Conservation (phyloP, 257 asterid genomes). For the Gardenia jasminoides region DNA sequence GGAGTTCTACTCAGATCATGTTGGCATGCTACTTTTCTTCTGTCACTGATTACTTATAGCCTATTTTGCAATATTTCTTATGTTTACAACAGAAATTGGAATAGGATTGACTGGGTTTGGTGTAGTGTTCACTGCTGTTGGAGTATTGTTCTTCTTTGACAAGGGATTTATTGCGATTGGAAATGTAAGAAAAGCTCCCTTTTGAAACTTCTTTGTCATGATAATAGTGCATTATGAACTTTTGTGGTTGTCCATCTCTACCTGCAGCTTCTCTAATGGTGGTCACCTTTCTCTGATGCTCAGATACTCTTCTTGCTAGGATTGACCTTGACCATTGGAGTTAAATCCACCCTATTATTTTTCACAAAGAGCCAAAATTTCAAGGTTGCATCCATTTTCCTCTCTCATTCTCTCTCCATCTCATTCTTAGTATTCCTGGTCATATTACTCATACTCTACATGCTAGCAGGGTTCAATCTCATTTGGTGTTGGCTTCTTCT, state of each 20-base stretch:
- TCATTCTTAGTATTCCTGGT: constrained; percentile 2
- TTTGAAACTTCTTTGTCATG: background rate
- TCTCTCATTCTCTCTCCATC: background rate
- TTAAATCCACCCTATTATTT: constrained; percentile 28
- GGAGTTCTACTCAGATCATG: background rate
- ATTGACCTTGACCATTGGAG: constrained; percentile 34
- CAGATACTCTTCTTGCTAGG: constrained; percentile 48
- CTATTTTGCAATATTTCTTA: background rate
- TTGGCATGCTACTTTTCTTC: background rate
- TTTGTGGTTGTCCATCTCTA: background rate
- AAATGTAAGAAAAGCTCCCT: constrained; percentile 31
- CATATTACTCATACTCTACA: background rate
- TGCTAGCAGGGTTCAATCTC: constrained; percentile 57
- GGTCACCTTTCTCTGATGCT: constrained; percentile 5
- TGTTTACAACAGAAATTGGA: constrained; percentile 36
- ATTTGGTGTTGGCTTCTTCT: constrained; percentile 64
- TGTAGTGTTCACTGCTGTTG: constrained; percentile 25
- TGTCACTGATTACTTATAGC: background rate
- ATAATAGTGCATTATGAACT: background rate
- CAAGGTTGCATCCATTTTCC: constrained; percentile 26
- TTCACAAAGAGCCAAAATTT: constrained; percentile 32
- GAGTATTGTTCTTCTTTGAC: constrained; percentile 35
- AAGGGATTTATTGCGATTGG: constrained; percentile 35
- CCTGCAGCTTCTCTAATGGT: background rate
- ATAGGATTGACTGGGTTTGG: constrained; percentile 42